These are phyloP conservation scores for Yueomyces sp. DNA, from an alignment of 805 yeast species.

Conservation along the genomic window DNA sequence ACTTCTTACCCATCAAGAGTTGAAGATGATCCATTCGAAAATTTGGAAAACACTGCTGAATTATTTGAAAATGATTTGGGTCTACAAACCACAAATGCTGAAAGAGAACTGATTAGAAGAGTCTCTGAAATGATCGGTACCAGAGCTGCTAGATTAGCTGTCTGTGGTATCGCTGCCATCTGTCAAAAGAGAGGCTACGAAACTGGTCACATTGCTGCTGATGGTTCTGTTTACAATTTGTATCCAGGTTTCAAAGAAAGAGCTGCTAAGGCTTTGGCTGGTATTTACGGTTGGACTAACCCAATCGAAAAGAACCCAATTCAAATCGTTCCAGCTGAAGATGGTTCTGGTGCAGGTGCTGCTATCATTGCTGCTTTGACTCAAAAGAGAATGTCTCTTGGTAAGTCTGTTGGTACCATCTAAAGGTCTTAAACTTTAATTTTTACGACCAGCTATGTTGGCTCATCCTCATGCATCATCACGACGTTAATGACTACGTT, in stretches of 20 bases:
- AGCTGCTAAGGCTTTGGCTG: conserved; percentile 79
- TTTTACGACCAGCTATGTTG: neutral
- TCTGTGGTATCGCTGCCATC: conserved; percentile 92
- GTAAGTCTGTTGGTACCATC: conserved; percentile 48
- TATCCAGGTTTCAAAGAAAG: conserved; percentile 87
- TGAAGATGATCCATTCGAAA: conserved; percentile 83
- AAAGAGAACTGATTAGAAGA: conserved; percentile 71
- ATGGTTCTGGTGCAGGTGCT: conserved; percentile 98
- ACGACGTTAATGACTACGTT: neutral
- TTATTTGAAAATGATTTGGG: conserved; percentile 47
- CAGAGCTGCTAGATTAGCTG: conserved; percentile 83
- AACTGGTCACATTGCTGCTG: conserved; percentile 86
- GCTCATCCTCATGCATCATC: neutral
- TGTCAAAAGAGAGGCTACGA: conserved; percentile 70
- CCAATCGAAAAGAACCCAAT: conserved; percentile 54
- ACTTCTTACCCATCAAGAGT: conserved; percentile 78
- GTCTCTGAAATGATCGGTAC: conserved; percentile 81
- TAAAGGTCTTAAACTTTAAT: neutral
- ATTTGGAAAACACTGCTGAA: conserved; percentile 60
- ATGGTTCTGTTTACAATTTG: conserved; percentile 88
- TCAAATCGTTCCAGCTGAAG: conserved; percentile 82
- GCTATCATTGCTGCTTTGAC: conserved; percentile 96
- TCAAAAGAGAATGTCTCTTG: conserved; percentile 58
- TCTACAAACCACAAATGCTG: conserved; percentile 56
- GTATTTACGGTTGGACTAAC: conserved; percentile 69